Percentiles rank a stretch among this genome's conserved stretches.
phyloP scores from a whole-genome alignment of 108 stramenopile species.

The Cyclotella baltica region DNA sequence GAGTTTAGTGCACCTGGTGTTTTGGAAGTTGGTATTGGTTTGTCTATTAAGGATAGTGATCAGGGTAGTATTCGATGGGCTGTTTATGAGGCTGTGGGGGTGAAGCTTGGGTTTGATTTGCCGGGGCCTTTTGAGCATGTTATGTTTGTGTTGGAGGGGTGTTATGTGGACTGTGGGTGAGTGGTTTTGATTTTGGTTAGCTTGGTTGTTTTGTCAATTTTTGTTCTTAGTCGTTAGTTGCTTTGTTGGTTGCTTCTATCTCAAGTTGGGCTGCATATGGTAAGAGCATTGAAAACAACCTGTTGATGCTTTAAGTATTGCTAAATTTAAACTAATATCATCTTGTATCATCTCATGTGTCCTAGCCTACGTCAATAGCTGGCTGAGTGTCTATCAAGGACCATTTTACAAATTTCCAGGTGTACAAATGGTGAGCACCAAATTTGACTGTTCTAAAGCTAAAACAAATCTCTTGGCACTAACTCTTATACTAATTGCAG shows the following conservation, averaged over 20 bases:
- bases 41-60: constrained; percentile 10
- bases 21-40: constrained; percentile 32
- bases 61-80: constrained; percentile 3
- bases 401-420: constrained; percentile 37
- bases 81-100: not conserved
- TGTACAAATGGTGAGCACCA: constrained; percentile 46
- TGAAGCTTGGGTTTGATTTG: constrained; percentile 28
- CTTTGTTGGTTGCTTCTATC: not conserved
- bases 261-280: constrained; percentile 15
- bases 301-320: not conserved
- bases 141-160: constrained; percentile 37
- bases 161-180: constrained; percentile 17
- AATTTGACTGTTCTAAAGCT: constrained; percentile 15
- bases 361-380: constrained; percentile 41
- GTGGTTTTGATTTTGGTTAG: not conserved
- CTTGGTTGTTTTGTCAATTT: not conserved
- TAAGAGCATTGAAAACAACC: not conserved
- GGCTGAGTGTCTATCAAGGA: constrained; percentile 38
- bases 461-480: not conserved
- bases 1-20: constrained; percentile 40
- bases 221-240: not conserved
- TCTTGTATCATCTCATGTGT: constrained; percentile 23
- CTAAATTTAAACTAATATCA: not conserved
- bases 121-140: constrained; percentile 47
- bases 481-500: not conserved